Evolutionary conservation across 805 yeast genomes (phyloP).

Genomic region (Pichia paraexigua): DNA sequence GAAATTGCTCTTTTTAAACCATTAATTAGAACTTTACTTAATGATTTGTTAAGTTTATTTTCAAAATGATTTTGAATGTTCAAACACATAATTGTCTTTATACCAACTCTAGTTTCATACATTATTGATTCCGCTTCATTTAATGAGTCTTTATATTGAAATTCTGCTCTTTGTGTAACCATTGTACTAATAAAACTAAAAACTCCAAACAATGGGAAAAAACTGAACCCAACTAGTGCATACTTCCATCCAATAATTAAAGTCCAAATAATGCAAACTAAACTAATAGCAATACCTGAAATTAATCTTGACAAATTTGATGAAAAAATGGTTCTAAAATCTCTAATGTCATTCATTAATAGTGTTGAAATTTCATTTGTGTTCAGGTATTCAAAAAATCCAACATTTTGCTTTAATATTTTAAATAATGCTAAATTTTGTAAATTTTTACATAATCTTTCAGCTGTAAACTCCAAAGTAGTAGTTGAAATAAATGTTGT

Average conservation of each 20-base stretch:
- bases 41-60: conserved; percentile 26
- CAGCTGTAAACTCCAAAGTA: conserved; percentile 51
- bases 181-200: conserved; percentile 26
- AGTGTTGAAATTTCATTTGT: conserved; percentile 56
- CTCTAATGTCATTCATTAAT: conserved; percentile 75
- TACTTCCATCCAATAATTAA: conserved; percentile 76
- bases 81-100: conserved; percentile 56
- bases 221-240: conserved; percentile 70
- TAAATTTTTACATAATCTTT: conserved; percentile 52
- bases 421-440: conserved; percentile 42
- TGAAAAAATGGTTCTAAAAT: conserved; percentile 56
- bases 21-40: conserved; percentile 27
- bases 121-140: conserved; percentile 44
- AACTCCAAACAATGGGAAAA: conserved; percentile 58
- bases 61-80: conserved; percentile 44
- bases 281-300: conserved; percentile 45
- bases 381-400: conserved; percentile 41
- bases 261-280: conserved; percentile 72
- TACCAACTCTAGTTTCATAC: conserved; percentile 48
- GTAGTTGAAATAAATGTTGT: conserved; percentile 44
- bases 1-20: conserved; percentile 47
- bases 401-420: conserved; percentile 43
- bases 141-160: conserved; percentile 47
- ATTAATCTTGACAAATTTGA: conserved; percentile 50
- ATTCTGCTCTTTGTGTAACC: conserved; percentile 42